Evolutionary conservation across 2,329 filamentous ascomycete species (phyloP).

Genomic region (Capronia coronata): DNA sequence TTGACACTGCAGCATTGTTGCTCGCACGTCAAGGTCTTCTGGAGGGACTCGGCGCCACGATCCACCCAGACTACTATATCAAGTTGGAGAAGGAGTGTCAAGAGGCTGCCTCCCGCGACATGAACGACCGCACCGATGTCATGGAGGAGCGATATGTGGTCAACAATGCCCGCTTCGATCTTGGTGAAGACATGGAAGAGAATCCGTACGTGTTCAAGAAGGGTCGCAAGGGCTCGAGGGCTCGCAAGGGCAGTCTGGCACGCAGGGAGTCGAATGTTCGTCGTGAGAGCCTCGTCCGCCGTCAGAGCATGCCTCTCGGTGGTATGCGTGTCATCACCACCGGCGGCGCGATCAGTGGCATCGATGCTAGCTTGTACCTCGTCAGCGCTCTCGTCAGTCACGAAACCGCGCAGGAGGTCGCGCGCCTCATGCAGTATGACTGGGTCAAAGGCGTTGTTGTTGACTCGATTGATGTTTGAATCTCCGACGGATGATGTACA

Average conservation of each 20-base stretch:
- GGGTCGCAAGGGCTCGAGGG: conserved; percentile 56
- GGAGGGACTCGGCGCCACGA: conserved; percentile 71
- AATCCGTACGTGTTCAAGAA: conserved; percentile 77
- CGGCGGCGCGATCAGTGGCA: conserved; percentile 69
- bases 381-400: conserved; percentile 75
- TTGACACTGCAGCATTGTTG: conserved; percentile 74
- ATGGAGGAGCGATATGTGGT: conserved; percentile 78
- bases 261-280: conserved; percentile 67
- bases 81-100: conserved; percentile 76
- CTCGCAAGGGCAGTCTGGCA: conserved; percentile 74
- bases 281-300: conserved; percentile 72
- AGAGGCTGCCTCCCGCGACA: conserved; percentile 61
- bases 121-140: conserved; percentile 72
- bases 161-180: conserved; percentile 82
- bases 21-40: conserved; percentile 71
- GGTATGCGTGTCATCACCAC: conserved; percentile 69
- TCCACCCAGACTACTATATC: conserved; percentile 72
- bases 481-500: no score
- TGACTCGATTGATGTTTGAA: conserved; percentile 27
- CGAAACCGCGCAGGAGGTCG: conserved; percentile 68
- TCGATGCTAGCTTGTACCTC: conserved; percentile 79
- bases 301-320: conserved; percentile 66
- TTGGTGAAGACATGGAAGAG: conserved; percentile 69
- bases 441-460: conserved; percentile 48
- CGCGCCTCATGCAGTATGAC: conserved; percentile 68